Evolutionary conservation across 129 eudicot species (phyloP).

Genomic region (Deinandra increscens): DNA sequence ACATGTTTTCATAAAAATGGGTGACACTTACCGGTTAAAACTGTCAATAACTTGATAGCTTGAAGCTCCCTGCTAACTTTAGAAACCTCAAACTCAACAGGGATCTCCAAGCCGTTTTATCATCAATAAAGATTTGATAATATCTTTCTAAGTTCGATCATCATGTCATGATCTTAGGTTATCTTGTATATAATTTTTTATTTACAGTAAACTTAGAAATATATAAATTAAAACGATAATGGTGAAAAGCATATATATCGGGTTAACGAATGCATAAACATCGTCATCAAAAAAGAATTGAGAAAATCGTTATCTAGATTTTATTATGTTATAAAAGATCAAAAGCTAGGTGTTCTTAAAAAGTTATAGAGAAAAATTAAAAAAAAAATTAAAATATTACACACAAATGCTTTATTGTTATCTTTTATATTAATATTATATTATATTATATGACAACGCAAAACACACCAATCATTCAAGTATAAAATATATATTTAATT

Average conservation of each 20-base stretch:
- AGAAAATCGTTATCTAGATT: constrained; percentile 30
- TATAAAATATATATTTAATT: constrained; percentile 1
- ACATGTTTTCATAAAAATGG: no score
- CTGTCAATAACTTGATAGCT: no score
- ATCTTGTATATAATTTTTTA: background rate
- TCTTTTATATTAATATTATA: constrained; percentile 13
- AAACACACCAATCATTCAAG: constrained; percentile 23
- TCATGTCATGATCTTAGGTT: no score
- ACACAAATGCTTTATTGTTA: constrained; percentile 9
- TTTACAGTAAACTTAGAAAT: background rate
- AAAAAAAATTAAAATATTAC: constrained; percentile 15
- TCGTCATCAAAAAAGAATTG: constrained; percentile 26
- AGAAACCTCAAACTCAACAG: no score
- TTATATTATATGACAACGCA: background rate
- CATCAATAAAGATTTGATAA: no score
- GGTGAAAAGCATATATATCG: constrained; percentile 29
- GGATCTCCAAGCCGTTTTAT: no score
- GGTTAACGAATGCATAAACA: constrained; percentile 17
- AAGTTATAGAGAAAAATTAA: constrained; percentile 33
- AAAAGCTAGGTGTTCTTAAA: constrained; percentile 23
- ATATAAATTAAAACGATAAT: constrained; percentile 3
- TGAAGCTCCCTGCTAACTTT: no score
- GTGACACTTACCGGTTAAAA: no score
- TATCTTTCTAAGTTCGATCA: no score
- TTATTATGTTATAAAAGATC: constrained; percentile 20